A percentile compares a stretch with the other conserved stretches of the same genome.
Evolutionary conservation across 2,329 filamentous ascomycete species (phyloP).

Genomic region (Didymella pomorum): DNA sequence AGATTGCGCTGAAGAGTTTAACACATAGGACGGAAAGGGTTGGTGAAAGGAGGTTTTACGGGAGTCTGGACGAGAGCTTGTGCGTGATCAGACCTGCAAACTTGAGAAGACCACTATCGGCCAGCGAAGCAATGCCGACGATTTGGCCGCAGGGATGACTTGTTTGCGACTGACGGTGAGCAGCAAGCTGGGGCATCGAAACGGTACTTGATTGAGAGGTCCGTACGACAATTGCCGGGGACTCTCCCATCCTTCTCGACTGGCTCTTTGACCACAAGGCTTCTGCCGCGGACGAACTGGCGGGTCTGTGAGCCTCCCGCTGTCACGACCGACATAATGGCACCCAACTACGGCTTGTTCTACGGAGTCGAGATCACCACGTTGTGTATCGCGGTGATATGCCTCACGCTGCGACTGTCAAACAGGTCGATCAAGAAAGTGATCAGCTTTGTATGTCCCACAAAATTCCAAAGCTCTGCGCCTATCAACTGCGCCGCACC

Average conservation of each 20-base stretch:
- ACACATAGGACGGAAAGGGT: neutral
- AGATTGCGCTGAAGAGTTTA: slow-evolving; percentile 5
- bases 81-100: neutral
- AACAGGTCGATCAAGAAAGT: slow-evolving; percentile 19
- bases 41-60: neutral
- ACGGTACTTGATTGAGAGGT: slow-evolving; percentile 7
- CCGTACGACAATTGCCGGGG: slow-evolving; percentile 1
- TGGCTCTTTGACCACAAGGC: neutral
- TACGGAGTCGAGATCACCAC: slow-evolving; percentile 20
- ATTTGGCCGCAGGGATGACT: slow-evolving; percentile 4
- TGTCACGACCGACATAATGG: slow-evolving; percentile 12
- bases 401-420: slow-evolving; percentile 15
- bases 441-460: slow-evolving; percentile 15
- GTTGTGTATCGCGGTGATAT: slow-evolving; percentile 16
- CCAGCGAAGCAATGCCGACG: slow-evolving; percentile 16
- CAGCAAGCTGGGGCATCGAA: neutral
- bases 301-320: slow-evolving; percentile 6
- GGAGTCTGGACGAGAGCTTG: slow-evolving; percentile 3
- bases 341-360: slow-evolving; percentile 21
- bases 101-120: neutral
- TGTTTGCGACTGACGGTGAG: slow-evolving; percentile 1
- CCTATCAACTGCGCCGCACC: neutral
- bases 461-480: neutral
- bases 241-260: slow-evolving; percentile 2
- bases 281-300: slow-evolving; percentile 7